Evolutionary conservation across 225 moss, liverwort and hornwort genomes (phyloP).

Genomic region (Climacium dendroides): DNA sequence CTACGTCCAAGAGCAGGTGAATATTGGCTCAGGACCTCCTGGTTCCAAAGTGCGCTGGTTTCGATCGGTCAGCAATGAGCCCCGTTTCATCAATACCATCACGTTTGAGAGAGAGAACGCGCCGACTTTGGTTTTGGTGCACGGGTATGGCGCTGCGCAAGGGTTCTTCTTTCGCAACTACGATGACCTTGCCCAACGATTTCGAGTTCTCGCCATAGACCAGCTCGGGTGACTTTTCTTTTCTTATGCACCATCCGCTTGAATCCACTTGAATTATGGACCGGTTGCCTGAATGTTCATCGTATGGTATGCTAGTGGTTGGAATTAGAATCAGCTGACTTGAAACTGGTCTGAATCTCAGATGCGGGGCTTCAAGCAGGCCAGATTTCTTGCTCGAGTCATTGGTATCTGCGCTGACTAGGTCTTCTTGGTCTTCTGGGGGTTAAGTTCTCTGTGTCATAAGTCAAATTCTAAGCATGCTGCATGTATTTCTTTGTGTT

Average conservation of each 20-base stretch:
- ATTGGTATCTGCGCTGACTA: background rate
- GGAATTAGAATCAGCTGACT: background rate
- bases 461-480: background rate
- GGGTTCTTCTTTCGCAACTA: constrained; percentile 25
- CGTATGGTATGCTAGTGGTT: background rate
- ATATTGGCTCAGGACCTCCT: constrained; percentile 64
- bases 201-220: constrained; percentile 55
- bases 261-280: background rate
- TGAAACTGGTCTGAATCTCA: background rate
- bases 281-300: background rate
- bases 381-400: constrained; percentile 35
- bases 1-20: constrained; percentile 65
- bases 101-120: constrained; percentile 53
- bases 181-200: constrained; percentile 54
- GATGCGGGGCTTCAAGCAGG: constrained; percentile 67
- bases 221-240: constrained; percentile 47
- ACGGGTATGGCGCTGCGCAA: constrained; percentile 63
- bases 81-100: constrained; percentile 67
- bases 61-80: constrained; percentile 45
- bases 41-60: constrained; percentile 65
- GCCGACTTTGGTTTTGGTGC: constrained; percentile 64
- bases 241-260: background rate
- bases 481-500: background rate
- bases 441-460: background rate
- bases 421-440: background rate